Base-by-base conservation (phyloP, 1,284 basidiomycete genomes). In the Cryptococcus sp. region DNA sequence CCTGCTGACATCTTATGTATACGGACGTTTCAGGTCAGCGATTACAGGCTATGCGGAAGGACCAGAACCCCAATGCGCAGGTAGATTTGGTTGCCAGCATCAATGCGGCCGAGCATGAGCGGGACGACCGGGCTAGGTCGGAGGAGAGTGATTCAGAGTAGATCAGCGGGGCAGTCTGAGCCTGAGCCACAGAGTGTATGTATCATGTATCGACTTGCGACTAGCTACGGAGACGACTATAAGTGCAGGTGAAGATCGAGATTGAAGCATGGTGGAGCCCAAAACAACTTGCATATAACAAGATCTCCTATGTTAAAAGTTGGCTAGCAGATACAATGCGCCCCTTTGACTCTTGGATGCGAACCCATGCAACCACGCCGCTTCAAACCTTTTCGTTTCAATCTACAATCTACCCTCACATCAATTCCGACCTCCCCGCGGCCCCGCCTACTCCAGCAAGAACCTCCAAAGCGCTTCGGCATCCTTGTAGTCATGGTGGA, bases 401-500 rank as follows among this genome's bases (percentile, higher is more conserved):
- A 46, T 35, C 16, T 35, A 18, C n/a, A 50, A 35, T 44, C 35
- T 18, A 52, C 42, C 33, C 24, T 20, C 12, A 46, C 20, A 18
- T 46, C 40, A 24, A 6, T 24, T 11, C 6, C 20, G n/a, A 23
- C 2, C 33, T 15, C 11, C 15, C 18, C n/a, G 13, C 40, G 21
- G 13, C 38, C 37, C 49, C 23, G 55, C 15, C 43, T 66, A 55
- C 24, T 73, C 68, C 23, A 88, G 82, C 63, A 95, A 76, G 78
- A 95, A 94, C 11, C 79, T 81, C 93, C 94, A 98, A 45, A 98
- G 79, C 0, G 84, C 91, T n/a, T 85, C 80, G 0, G 82, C 65
- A 62, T 89, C 78, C 78, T 91, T 91, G 76, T 88, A 98, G 76
- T 98, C 89, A 69, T 98, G 95, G 75, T 98, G 92, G 3, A 97